Conservation (phyloP, 139 green algal genomes). For the Chlamydomonas eustigma region DNA sequence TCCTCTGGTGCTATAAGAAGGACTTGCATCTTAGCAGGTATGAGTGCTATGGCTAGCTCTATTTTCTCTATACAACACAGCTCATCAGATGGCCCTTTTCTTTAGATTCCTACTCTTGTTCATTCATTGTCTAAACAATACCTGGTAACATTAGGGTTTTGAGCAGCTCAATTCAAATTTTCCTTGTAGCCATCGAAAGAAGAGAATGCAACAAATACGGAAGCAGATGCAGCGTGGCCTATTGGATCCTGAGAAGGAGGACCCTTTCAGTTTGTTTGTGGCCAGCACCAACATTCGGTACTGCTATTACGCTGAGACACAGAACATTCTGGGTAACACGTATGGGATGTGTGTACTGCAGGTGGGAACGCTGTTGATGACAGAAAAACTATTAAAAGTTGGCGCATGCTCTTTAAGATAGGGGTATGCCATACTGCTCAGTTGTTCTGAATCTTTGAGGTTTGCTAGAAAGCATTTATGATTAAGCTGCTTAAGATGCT, state of each 20-base stretch:
- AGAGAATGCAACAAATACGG: constrained; percentile 94
- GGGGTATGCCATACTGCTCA: no score
- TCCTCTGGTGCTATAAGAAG: constrained; percentile 99
- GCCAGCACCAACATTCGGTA: constrained; percentile 96
- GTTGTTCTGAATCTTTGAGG: no score
- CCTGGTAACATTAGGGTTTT: no score
- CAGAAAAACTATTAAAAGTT: constrained; percentile 1
- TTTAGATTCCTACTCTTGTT: no score
- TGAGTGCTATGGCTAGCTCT: no score
- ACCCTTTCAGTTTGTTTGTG: constrained; percentile 97
- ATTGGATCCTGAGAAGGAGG: constrained; percentile 93
- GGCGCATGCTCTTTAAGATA: no score
- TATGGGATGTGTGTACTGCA: constrained; percentile 98
- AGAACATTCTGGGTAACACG: constrained; percentile 96
- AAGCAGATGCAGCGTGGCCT: constrained; percentile 90
- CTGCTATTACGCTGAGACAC: constrained; percentile 96
- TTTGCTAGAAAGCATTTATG: no score
- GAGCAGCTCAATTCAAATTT: no score
- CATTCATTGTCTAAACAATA: no score
- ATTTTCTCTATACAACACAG: no score
- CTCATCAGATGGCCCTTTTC: no score
- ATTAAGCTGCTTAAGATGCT: no score
- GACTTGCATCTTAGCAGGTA: constrained; percentile 91
- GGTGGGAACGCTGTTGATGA: constrained; percentile 37
- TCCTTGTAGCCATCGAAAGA: constrained; percentile 79